Evolutionary conservation across 2,329 filamentous ascomycete genomes (phyloP).

Genomic region (Ophiocordyceps sinensis): DNA sequence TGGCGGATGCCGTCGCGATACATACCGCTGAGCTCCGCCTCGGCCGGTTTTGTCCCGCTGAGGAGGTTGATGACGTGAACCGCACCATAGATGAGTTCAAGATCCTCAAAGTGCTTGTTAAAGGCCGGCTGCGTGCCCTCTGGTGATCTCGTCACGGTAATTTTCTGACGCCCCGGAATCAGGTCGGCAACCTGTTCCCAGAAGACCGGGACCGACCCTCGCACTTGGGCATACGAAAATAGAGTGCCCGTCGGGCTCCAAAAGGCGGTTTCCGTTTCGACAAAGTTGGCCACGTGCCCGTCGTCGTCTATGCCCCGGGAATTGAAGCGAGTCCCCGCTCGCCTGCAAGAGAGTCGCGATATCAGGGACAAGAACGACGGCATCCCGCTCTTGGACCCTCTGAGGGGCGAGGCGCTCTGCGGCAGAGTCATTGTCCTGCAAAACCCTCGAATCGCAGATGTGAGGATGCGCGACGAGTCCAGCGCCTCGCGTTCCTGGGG

Average conservation of each 20-base stretch:
- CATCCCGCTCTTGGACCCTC: conserved; percentile 48
- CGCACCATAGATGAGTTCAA: conserved; percentile 76
- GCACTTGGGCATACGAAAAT: conserved; percentile 87
- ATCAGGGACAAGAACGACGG: conserved; percentile 81
- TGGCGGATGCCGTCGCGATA: conserved; percentile 66
- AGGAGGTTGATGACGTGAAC: conserved; percentile 88
- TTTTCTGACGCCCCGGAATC: conserved; percentile 86
- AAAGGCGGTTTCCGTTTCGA: conserved; percentile 92
- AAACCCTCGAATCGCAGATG: conserved; percentile 87
- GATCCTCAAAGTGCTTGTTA: conserved; percentile 82
- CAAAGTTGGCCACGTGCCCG: conserved; percentile 94
- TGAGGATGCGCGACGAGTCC: conserved; percentile 79
- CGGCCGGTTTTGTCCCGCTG: conserved; percentile 76
- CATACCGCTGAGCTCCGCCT: conserved; percentile 66
- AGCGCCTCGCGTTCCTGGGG: conserved; percentile 61
- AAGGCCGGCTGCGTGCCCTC: conserved; percentile 92
- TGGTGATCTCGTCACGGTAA: conserved; percentile 71
- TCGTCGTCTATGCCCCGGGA: conserved; percentile 96
- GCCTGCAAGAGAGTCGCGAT: conserved; percentile 75
- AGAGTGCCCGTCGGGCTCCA: conserved; percentile 65
- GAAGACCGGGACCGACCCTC: conserved; percentile 88
- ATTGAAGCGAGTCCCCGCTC: conserved; percentile 92
- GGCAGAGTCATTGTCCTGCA: conserved; percentile 78
- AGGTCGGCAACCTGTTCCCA: conserved; percentile 91
- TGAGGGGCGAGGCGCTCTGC: conserved; percentile 56